phyloP scores from a whole-genome alignment of 495 filamentous ascomycete species.

The Aspergillus asperescens region DNA sequence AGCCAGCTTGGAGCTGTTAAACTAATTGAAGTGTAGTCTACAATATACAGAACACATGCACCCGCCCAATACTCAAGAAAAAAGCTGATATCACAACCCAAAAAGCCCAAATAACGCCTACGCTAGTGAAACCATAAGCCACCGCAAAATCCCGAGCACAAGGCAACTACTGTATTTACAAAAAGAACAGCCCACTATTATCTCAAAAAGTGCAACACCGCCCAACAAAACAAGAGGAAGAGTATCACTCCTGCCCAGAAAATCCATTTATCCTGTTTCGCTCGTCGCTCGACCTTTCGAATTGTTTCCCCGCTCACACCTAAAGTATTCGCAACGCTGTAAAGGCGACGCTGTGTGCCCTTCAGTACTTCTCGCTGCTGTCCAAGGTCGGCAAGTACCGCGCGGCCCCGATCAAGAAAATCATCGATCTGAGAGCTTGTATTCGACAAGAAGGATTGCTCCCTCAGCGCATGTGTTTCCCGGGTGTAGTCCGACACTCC shows the following conservation, averaged over 20 bases:
- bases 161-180: background rate
- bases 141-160: constrained; percentile 7
- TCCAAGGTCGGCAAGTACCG: constrained; percentile 81
- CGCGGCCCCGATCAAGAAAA: constrained; percentile 84
- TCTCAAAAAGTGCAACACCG: constrained; percentile 76
- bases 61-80: constrained; percentile 1
- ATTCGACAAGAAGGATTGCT: constrained; percentile 76
- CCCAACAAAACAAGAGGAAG: constrained; percentile 91
- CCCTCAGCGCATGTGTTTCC: constrained; percentile 80
- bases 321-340: constrained; percentile 88
- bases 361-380: constrained; percentile 93
- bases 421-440: constrained; percentile 85
- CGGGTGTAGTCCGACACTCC: constrained; percentile 58
- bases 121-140: constrained; percentile 31
- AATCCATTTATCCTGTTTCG: constrained; percentile 96
- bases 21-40: background rate
- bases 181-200: constrained; percentile 28
- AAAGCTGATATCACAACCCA: constrained; percentile 13
- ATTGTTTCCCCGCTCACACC: constrained; percentile 95
- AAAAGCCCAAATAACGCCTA: constrained; percentile 26
- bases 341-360: constrained; percentile 82
- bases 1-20: background rate
- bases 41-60: background rate
- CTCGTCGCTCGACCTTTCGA: constrained; percentile 85
- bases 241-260: constrained; percentile 82